phyloP scores from a whole-genome alignment of 2,329 filamentous ascomycete genomes.

The Claviceps sp. region DNA sequence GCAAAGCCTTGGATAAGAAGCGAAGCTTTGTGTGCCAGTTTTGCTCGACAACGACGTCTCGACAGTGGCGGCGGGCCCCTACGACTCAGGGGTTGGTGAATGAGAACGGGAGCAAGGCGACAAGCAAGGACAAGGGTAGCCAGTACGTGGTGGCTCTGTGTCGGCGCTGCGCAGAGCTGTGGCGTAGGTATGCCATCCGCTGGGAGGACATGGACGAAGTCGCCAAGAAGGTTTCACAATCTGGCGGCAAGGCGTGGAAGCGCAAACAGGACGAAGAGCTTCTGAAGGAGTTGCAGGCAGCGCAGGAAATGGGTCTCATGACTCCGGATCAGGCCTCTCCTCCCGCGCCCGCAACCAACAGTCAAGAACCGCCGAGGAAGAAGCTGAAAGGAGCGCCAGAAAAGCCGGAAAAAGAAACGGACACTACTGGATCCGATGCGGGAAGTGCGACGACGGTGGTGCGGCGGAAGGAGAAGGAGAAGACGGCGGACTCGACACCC shows the following conservation, averaged over 20 bases:
- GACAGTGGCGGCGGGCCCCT: slow-evolving; percentile 86
- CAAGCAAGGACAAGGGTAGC: slow-evolving; percentile 63
- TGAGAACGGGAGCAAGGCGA: slow-evolving; percentile 41
- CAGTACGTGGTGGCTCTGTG: slow-evolving; percentile 74
- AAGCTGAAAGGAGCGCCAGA: slow-evolving; percentile 41
- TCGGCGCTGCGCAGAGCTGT: slow-evolving; percentile 78
- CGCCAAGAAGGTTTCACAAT: slow-evolving; percentile 69
- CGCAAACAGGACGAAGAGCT: slow-evolving; percentile 86
- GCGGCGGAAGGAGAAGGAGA: slow-evolving; percentile 51
- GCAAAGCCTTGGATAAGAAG: slow-evolving; percentile 69
- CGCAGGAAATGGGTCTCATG: slow-evolving; percentile 42
- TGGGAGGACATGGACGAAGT: slow-evolving; percentile 93
- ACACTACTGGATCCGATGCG: slow-evolving; percentile 32
- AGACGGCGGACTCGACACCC: slow-evolving; percentile 39
- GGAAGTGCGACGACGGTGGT: slow-evolving; percentile 23
- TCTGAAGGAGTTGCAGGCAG: slow-evolving; percentile 55
- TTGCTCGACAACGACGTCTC: slow-evolving; percentile 64
- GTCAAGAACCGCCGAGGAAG: slow-evolving; percentile 47
- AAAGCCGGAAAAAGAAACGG: slow-evolving; percentile 33
- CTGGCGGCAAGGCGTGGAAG: slow-evolving; percentile 73
- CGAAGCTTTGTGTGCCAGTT: slow-evolving; percentile 89
- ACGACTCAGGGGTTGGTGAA: slow-evolving; percentile 57
- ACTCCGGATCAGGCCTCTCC: slow-evolving; percentile 29
- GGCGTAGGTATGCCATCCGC: slow-evolving; percentile 90
- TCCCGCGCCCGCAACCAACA: slow-evolving; percentile 14